Percentiles rank a stretch among this genome's conserved stretches.
phyloP scores from a whole-genome alignment of 2,329 filamentous ascomycete genomes.

The Phyllosticta citrichinensis region DNA sequence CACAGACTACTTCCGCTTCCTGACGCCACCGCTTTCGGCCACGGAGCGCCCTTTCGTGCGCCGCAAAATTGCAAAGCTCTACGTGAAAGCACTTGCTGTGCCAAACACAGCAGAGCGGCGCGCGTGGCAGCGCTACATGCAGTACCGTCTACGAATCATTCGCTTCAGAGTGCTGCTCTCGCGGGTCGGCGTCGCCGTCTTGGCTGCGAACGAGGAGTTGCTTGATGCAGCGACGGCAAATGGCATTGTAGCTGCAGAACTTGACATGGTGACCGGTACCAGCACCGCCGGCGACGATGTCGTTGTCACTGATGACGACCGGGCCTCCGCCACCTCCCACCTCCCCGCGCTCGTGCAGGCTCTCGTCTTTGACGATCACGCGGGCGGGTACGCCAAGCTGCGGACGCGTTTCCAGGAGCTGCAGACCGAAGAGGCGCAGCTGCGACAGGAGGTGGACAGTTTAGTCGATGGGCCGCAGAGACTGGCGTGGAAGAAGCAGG shows the following conservation, averaged over 20 bases:
- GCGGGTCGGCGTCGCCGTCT: background rate
- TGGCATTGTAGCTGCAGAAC: too few relatives aligned
- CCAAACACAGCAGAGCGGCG: background rate
- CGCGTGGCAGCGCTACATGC: background rate
- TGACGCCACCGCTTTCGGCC: background rate
- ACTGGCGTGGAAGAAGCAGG: background rate
- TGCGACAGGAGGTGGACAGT: background rate
- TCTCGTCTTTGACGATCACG: background rate
- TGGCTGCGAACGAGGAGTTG: background rate
- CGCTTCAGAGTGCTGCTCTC: background rate
- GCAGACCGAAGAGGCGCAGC: background rate
- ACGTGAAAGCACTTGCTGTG: too few relatives aligned
- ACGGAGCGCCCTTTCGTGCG: background rate
- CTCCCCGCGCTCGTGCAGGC: background rate
- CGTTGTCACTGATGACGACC: background rate
- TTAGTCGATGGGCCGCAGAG: background rate
- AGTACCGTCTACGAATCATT: background rate
- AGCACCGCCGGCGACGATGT: too few relatives aligned
- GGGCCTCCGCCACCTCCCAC: background rate
- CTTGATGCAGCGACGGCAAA: too few relatives aligned
- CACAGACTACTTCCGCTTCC: too few relatives aligned
- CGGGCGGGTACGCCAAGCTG: background rate
- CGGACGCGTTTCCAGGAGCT: background rate
- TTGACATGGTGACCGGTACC: too few relatives aligned
- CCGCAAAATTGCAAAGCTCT: background rate